Evolutionary conservation across 2,329 filamentous ascomycete species (phyloP).

Genomic region (Scytalidium sp.): DNA sequence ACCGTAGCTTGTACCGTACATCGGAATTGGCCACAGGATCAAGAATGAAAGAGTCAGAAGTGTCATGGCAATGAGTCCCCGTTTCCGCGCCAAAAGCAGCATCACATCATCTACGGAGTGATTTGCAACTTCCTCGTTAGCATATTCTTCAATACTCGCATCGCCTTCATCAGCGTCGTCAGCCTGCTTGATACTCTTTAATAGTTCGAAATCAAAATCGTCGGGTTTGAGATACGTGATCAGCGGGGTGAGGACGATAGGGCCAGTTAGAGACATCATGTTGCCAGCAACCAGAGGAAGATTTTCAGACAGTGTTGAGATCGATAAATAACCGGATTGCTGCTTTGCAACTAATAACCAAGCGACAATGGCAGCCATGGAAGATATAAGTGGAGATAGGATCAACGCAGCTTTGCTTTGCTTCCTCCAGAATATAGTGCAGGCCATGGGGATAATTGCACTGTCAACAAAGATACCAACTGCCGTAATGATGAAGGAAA

Average conservation of each 20-base stretch:
- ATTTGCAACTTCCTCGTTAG: slow-evolving; percentile 2
- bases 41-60: slow-evolving; percentile 18
- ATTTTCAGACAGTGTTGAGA: slow-evolving; percentile 15
- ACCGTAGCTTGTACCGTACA: slow-evolving; percentile 20
- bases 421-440: slow-evolving; percentile 27
- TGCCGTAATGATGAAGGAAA: slow-evolving; percentile 34
- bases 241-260: slow-evolving; percentile 17
- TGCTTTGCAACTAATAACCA: slow-evolving; percentile 33
- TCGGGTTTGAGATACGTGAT: slow-evolving; percentile 19
- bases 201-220: slow-evolving; percentile 20
- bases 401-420: slow-evolving; percentile 21
- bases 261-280: slow-evolving; percentile 15
- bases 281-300: slow-evolving; percentile 21
- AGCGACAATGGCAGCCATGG: slow-evolving; percentile 18
- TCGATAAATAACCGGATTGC: slow-evolving; percentile 30
- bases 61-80: slow-evolving; percentile 10
- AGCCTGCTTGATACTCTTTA: slow-evolving; percentile 13
- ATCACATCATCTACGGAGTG: slow-evolving; percentile 10
- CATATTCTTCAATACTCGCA: background rate
- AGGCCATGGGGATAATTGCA: slow-evolving; percentile 26
- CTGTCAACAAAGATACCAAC: slow-evolving; percentile 10
- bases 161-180: slow-evolving; percentile 9
- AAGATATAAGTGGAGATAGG: slow-evolving; percentile 17
- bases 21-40: slow-evolving; percentile 19
- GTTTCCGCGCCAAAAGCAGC: slow-evolving; percentile 16